phyloP scores from a whole-genome alignment of 768 basidiomycete species.

The Paxillus ammoniavirescens region DNA sequence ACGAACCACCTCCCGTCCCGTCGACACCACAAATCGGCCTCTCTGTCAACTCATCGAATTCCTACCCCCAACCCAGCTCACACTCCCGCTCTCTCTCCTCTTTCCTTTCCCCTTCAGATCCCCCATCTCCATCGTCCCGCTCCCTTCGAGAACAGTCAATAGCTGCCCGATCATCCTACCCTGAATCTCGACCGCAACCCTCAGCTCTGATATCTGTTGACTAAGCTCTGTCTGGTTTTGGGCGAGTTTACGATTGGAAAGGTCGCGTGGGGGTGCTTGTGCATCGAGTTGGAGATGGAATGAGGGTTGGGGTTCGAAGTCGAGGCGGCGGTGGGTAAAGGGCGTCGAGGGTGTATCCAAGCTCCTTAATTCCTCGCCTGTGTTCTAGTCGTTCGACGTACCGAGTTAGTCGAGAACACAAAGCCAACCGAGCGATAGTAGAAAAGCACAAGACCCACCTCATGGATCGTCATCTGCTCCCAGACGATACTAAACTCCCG shows the following conservation, averaged over 20 bases:
- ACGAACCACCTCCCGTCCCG: too few relatives aligned
- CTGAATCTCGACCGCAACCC: slow-evolving; percentile 55
- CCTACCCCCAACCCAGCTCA: slow-evolving; percentile 5
- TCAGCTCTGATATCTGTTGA: slow-evolving; percentile 60
- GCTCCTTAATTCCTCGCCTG: slow-evolving; percentile 2
- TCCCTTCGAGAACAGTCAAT: slow-evolving; percentile 16
- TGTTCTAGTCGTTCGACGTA: neutral
- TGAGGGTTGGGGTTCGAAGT: slow-evolving; percentile 9
- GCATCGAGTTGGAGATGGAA: neutral
- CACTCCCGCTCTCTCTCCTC: slow-evolving; percentile 1
- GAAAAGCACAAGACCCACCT: slow-evolving; percentile 29
- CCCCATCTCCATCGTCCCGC: neutral
- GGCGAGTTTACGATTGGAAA: slow-evolving; percentile 59
- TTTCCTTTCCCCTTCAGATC: slow-evolving; percentile 15
- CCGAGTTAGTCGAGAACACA: neutral
- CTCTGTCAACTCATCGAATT: slow-evolving; percentile 16
- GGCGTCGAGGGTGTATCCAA: slow-evolving; percentile 17
- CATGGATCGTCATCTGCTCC: slow-evolving; percentile 68
- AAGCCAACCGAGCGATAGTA: neutral
- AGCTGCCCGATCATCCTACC: slow-evolving; percentile 44
- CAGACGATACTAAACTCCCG: slow-evolving; percentile 89
- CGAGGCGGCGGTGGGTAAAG: slow-evolving; percentile 11
- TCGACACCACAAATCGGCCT: neutral
- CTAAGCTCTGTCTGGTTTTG: slow-evolving; percentile 68
- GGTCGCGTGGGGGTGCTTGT: slow-evolving; percentile 34